Conservation (phyloP, 1,284 basidiomycete species). For the Dichomitus squalens region DNA sequence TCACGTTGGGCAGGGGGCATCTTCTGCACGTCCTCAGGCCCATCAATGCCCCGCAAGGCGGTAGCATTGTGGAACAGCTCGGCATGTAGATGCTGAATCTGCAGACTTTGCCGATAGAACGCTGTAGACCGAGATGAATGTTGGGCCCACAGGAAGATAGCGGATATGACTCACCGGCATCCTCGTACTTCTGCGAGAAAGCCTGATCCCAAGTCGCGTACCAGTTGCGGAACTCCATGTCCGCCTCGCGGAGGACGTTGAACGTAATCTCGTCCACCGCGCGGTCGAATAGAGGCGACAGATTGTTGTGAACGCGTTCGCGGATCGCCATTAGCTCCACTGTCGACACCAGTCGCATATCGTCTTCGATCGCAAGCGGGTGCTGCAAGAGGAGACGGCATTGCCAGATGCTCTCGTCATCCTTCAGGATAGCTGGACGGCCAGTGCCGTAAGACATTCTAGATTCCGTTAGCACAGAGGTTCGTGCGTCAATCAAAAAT, state of each 20-base stretch:
- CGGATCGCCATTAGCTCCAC: constrained; percentile 85
- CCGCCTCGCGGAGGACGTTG: constrained; percentile 61
- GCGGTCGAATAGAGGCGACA: constrained; percentile 64
- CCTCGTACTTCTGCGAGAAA: constrained; percentile 81
- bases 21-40: constrained; percentile 74
- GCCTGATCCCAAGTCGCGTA: constrained; percentile 76
- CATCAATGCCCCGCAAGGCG: constrained; percentile 73
- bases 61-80: constrained; percentile 82
- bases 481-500: not conserved
- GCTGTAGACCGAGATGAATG: constrained; percentile 41
- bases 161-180: constrained; percentile 57
- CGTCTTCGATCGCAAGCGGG: constrained; percentile 87
- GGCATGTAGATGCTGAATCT: constrained; percentile 79
- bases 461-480: not conserved
- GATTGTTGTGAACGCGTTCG: constrained; percentile 70
- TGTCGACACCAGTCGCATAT: constrained; percentile 93
- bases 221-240: constrained; percentile 72
- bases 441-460: constrained; percentile 91
- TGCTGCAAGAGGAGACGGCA: constrained; percentile 84
- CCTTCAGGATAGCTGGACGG: constrained; percentile 87
- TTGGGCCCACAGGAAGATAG: not conserved
- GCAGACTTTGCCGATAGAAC: constrained; percentile 82
- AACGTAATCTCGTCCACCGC: constrained; percentile 71
- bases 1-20: constrained; percentile 73
- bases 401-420: constrained; percentile 87